A percentile compares a stretch with the other conserved stretches of the same genome.
Evolutionary conservation across 495 filamentous ascomycete genomes (phyloP).

Genomic region (Talaromyces proteolyticus): DNA sequence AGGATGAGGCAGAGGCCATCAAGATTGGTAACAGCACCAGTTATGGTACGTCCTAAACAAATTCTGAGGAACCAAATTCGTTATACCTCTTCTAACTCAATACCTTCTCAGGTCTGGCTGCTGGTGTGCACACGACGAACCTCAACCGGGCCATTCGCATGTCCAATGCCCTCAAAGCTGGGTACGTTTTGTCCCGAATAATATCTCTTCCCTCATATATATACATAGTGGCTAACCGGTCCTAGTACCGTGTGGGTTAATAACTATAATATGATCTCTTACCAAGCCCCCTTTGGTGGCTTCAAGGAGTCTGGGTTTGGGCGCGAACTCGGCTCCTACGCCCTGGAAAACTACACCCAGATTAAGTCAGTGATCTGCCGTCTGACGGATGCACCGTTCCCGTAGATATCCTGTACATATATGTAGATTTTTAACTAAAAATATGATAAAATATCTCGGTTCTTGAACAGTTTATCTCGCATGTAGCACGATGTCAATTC

Average conservation of each 20-base stretch:
- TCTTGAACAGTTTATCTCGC: no score
- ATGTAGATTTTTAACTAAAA: no score
- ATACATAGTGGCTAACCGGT: slow-evolving; percentile 11
- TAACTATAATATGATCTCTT: slow-evolving; percentile 80
- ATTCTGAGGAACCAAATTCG: no score
- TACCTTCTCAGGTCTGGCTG: slow-evolving; percentile 83
- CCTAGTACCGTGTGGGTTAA: slow-evolving; percentile 87
- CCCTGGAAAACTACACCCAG: slow-evolving; percentile 89
- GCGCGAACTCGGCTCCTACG: slow-evolving; percentile 90
- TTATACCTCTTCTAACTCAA: no score
- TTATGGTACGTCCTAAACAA: no score
- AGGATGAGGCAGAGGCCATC: slow-evolving; percentile 78
- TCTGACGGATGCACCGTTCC: no score
- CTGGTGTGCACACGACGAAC: slow-evolving; percentile 88
- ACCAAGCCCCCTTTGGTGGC: slow-evolving; percentile 82
- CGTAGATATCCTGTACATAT: no score
- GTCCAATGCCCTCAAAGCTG: slow-evolving; percentile 73
- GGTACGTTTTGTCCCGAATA: slow-evolving; percentile 27
- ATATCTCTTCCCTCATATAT: background rate
- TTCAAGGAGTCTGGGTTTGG: slow-evolving; percentile 93
- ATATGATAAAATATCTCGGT: no score
- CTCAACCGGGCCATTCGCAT: slow-evolving; percentile 90
- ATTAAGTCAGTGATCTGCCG: slow-evolving; percentile 53
- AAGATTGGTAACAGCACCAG: slow-evolving; percentile 58
- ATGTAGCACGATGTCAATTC: no score